A percentile compares a stretch with the other conserved stretches of the same genome.
These are phyloP conservation scores for Pinus taeda DNA, from an alignment of 75 land plant genomes.

Conservation along the genomic window DNA sequence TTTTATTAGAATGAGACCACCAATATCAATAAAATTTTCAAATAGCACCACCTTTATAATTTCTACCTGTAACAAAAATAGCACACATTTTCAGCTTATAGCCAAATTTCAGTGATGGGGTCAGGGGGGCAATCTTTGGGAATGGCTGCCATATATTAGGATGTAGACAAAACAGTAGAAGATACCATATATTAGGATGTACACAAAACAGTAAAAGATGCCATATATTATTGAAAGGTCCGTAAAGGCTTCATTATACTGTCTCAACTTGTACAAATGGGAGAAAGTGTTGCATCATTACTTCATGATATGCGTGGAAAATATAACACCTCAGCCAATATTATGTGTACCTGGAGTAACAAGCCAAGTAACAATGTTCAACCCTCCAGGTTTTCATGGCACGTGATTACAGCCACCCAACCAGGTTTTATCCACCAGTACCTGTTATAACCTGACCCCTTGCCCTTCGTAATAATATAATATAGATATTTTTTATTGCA, in stretches of 20 bases:
- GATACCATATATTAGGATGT: neutral
- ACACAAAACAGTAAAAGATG: neutral
- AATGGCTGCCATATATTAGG: no score
- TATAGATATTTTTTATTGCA: neutral
- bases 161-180: no score
- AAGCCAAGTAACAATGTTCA: constrained; percentile 1
- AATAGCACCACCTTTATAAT: neutral
- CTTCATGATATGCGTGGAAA: neutral
- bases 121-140: no score
- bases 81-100: neutral
- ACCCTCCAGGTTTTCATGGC: neutral
- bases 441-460: neutral
- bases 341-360: neutral
- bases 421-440: neutral
- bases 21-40: neutral
- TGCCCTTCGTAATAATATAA: neutral
- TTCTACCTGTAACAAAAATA: neutral
- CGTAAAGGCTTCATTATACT: neutral
- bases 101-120: neutral
- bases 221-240: neutral
- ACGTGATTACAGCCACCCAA: neutral
- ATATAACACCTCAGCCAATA: neutral
- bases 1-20: neutral
- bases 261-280: neutral
- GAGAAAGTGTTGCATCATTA: neutral